phyloP scores from a whole-genome alignment of 2,329 filamentous ascomycete species.

The Colletotrichum sp. region DNA sequence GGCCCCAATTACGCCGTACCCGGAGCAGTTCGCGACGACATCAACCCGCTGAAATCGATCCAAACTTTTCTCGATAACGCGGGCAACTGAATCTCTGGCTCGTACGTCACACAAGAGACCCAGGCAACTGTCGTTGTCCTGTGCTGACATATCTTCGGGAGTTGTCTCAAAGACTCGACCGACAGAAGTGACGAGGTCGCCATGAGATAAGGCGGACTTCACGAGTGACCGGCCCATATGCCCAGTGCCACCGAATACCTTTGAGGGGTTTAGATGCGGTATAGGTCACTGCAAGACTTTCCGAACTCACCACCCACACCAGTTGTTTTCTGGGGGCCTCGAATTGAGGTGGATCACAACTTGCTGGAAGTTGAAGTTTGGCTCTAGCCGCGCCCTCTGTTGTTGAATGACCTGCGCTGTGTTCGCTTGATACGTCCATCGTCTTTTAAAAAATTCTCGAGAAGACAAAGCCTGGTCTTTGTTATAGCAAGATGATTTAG shows the following conservation, averaged over 20 bases:
- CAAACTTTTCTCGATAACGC: constrained; percentile 73
- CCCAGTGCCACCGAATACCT: constrained; percentile 96
- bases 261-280: not conserved
- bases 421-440: constrained; percentile 14
- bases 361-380: constrained; percentile 73
- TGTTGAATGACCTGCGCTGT: not conserved
- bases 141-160: constrained; percentile 66
- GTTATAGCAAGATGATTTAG: not conserved
- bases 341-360: constrained; percentile 82
- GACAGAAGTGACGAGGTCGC: constrained; percentile 85
- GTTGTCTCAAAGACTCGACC: constrained; percentile 82
- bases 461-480: not conserved
- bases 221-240: constrained; percentile 94
- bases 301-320: constrained; percentile 80
- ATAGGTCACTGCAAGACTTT: not conserved
- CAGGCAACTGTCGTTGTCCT: constrained; percentile 74
- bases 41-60: constrained; percentile 82
- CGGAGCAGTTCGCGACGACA: constrained; percentile 90
- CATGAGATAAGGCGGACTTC: constrained; percentile 78
- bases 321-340: constrained; percentile 74
- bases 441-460: not conserved
- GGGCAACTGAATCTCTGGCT: constrained; percentile 76
- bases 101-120: constrained; percentile 91
- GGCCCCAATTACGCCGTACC: constrained; percentile 92
- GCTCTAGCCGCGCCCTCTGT: not conserved